These are phyloP conservation scores for Fragaria ananassa DNA, from an alignment of 306 rosid species.

Conservation along the genomic window DNA sequence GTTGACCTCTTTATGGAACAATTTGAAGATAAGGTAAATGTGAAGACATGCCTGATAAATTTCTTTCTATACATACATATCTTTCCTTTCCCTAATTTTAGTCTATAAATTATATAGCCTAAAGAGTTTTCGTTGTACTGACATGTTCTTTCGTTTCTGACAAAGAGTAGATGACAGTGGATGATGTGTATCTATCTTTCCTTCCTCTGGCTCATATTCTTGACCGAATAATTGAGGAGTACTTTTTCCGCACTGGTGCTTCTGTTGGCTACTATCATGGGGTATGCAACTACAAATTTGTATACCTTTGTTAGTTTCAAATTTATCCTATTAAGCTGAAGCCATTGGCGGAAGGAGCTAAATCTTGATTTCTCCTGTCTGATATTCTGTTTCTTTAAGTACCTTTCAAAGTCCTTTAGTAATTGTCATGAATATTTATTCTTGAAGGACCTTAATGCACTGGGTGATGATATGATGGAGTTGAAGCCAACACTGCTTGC, in stretches of 20 bases:
- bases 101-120: not conserved
- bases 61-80: not conserved
- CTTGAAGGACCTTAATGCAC: slow-evolving; percentile 63
- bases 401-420: not conserved
- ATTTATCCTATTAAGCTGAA: not conserved
- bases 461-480: slow-evolving; percentile 70
- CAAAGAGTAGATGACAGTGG: slow-evolving; percentile 55
- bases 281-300: slow-evolving; percentile 37
- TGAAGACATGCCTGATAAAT: slow-evolving; percentile 4
- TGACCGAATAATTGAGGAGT: slow-evolving; percentile 81
- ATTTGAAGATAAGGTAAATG: slow-evolving; percentile 75
- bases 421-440: not conserved
- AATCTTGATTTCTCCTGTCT: not conserved
- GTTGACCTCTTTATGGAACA: slow-evolving; percentile 70
- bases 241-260: slow-evolving; percentile 73
- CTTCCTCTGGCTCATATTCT: slow-evolving; percentile 88
- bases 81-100: not conserved
- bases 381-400: not conserved
- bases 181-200: slow-evolving; percentile 82
- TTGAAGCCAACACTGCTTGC: slow-evolving; percentile 78
- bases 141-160: slow-evolving; percentile 5
- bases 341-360: not conserved
- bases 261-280: slow-evolving; percentile 92
- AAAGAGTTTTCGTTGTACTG: slow-evolving; percentile 1
- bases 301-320: not conserved